Base-by-base conservation (phyloP, 1,139 yeast species). In the Candida tetrigidarum region DNA sequence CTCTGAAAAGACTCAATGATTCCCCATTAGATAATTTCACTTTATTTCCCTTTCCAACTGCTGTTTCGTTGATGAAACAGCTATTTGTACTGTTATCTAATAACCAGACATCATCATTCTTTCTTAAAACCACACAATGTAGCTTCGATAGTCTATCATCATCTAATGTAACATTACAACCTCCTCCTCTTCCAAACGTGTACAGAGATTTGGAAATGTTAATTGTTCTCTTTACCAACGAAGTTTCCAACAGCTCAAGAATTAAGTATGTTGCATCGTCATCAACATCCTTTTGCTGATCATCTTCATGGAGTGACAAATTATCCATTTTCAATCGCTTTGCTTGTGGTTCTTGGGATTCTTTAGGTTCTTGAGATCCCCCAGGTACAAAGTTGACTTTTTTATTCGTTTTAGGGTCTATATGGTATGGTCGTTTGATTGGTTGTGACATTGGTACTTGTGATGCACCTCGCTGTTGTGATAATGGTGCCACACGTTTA, bases 71-170 rank as follows among this genome's bases (percentile, higher is more conserved):
- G 8, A 91, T 76, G 52, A 72, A 80, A 58, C 97, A 88, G 1
- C 88, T 85, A 60, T 91, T 91, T 0, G 96, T 81, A 43, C 96
- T 86, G 49, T 75, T 79, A 57, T 89, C 97, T 35, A 87, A 65
- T 15, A 91, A 67, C 96, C 96, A 90, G n/a, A 88, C 70, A 57
- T 84, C 91, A 47, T 84, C 89, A 3, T 80, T 65, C 49, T 78
- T 75, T 55, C 84, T 80, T 44, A 74, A 60, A 12, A 93, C 68
- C 32, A 84, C 70, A 60, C 97, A 91, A 61, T 93, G 98, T 3
- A 85, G 74, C 51, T 90, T 87, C 2, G 97, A 91, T 56, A 92
- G 77, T 42, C 97, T 69, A 53, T 79, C 86, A 55, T 91, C 97
- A 33, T 77, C 71, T 12, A 90, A 78, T 39, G 67, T 70, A 18